Base-by-base conservation (phyloP, 441 rosid species). In the Populus hybrid region DNA sequence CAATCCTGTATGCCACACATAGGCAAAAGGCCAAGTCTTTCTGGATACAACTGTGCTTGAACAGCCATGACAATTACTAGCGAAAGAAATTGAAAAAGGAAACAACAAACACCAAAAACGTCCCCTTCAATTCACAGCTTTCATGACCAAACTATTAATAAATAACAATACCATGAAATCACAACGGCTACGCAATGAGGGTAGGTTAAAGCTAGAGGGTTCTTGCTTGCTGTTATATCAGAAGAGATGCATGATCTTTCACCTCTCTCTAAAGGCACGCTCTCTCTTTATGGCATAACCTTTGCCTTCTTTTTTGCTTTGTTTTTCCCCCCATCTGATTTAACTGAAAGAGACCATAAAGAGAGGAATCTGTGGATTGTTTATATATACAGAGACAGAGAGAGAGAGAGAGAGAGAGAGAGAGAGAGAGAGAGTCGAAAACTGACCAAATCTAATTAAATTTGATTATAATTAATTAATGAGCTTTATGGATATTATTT, bases 21-120 rank as follows among this genome's bases (percentile, higher is more conserved):
- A 19, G 87, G 83, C 26, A 63, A 9, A 1, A 76, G 70, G 64
- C 77, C 79, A 70, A 79, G 63, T 70, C 71, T 79, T 24, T 87
- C 92, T 70, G 85, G 83, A 65, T 67, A 77, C 67, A 75, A 64
- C 81, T 84, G 84, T 35, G 87, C 86, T 79, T 83, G 90, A 82
- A 87, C 82, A 73, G 85, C 89, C 89, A 87, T 89, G 18, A 74
- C 71, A 28, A 67, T n/a, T 6, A 7, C 9, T 0, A 14, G 38
- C 12, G 30, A 64, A 65, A 65, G 6, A 40, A 77, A 65, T 36
- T 50, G 34, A 50, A 8, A 40, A 40, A 34, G 19, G 28, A 12
- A 70, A 35, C 23, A 70, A 67, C 63, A 19, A 46, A 30, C 32
- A 38, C 75, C 71, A 79, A 64, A 67, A 71, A 80, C 72, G 79